These are phyloP conservation scores for Xylaria palmicola DNA, from an alignment of 495 filamentous ascomycete species.

Conservation along the genomic window DNA sequence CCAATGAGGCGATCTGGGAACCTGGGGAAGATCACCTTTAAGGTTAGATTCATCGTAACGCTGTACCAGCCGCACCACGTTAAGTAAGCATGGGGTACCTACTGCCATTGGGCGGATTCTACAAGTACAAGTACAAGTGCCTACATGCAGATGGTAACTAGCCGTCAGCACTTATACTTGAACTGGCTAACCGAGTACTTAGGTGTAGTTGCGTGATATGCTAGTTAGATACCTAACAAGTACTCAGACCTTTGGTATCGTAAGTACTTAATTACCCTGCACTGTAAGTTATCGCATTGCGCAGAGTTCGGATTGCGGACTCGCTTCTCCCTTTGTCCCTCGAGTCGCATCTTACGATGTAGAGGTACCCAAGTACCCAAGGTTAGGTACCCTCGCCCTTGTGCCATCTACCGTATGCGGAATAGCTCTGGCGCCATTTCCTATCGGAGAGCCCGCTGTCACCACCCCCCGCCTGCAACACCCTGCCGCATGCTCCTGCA, in stretches of 20 bases:
- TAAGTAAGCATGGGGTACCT: neutral
- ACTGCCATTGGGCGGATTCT: no score
- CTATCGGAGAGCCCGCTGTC: conserved; percentile 14
- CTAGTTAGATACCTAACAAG: neutral
- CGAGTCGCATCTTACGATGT: neutral
- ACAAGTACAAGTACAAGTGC: no score
- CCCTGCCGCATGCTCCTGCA: neutral
- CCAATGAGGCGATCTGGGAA: conserved; percentile 12
- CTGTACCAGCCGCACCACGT: neutral
- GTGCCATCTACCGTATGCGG: neutral
- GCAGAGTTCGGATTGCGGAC: neutral
- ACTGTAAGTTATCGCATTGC: no score
- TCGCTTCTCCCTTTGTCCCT: neutral
- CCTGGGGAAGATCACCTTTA: conserved; percentile 27
- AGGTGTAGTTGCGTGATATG: no score
- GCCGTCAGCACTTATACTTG: no score
- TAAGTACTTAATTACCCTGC: neutral
- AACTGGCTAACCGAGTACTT: no score
- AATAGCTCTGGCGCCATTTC: neutral
- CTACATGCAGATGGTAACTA: no score
- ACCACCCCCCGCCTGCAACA: neutral
- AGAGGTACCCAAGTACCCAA: no score
- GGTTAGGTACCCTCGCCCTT: no score
- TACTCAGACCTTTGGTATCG: no score
- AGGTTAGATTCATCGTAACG: conserved; percentile 18